Conservation (phyloP, 768 basidiomycete species). For the Strobilomyces dryophilus region DNA sequence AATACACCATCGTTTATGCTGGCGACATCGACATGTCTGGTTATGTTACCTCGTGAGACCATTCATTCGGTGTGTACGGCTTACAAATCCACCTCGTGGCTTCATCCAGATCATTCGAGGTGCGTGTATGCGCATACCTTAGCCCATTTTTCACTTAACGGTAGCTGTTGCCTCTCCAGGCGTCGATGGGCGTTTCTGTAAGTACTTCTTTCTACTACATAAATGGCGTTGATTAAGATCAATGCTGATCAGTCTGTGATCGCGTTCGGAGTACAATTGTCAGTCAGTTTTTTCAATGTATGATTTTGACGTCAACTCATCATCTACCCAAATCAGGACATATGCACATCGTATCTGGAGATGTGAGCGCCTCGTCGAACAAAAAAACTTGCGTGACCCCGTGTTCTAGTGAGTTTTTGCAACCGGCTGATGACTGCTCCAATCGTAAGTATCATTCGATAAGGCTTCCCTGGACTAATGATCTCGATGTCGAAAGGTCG, state of each 20-base stretch:
- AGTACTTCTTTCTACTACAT: neutral
- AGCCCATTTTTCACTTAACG: neutral
- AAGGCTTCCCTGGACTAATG: neutral
- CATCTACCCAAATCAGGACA: constrained; percentile 19
- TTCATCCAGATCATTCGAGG: constrained; percentile 22
- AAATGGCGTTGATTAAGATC: neutral
- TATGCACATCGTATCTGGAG: constrained; percentile 38
- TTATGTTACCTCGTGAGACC: constrained; percentile 26
- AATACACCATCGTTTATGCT: constrained; percentile 30
- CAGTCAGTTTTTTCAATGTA: neutral
- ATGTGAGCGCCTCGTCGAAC: constrained; percentile 19
- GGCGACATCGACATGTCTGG: constrained; percentile 22
- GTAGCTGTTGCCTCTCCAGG: neutral
- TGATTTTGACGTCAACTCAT: constrained; percentile 2
- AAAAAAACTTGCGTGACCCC: neutral
- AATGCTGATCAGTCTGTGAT: constrained; percentile 25
- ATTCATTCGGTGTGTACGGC: neutral
- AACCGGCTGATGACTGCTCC: constrained; percentile 28
- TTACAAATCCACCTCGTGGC: neutral
- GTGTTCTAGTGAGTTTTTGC: constrained; percentile 28
- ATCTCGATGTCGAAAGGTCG: constrained; percentile 11
- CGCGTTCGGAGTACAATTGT: constrained; percentile 36
- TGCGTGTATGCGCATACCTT: constrained; percentile 8
- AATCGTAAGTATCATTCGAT: constrained; percentile 25
- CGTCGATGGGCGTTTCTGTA: constrained; percentile 31